A percentile compares a stretch with the other conserved stretches of the same genome.
Evolutionary conservation across 257 asterid species (phyloP).

Genomic region (Penstemon barbatus): DNA sequence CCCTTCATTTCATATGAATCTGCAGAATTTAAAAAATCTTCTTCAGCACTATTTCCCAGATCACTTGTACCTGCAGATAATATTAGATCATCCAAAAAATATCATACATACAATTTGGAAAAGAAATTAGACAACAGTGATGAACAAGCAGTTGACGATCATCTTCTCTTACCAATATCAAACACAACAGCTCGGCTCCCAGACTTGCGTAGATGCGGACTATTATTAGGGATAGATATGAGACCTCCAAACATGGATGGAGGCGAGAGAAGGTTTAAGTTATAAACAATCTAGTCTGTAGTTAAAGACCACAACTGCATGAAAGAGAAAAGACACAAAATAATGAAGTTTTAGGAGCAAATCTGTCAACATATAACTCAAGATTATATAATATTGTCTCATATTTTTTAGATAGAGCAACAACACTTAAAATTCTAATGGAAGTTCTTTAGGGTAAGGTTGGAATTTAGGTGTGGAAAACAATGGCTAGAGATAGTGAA

Average conservation of each 20-base stretch:
- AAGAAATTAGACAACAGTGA: conserved; percentile 16
- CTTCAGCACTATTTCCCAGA: conserved; percentile 58
- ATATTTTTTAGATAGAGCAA: neutral
- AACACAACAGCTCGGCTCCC: conserved; percentile 88
- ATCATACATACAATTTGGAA: conserved; percentile 4
- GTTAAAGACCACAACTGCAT: conserved; percentile 38
- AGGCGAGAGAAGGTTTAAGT: conserved; percentile 39
- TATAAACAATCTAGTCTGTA: conserved; percentile 29
- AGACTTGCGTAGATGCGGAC: conserved; percentile 92
- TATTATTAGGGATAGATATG: conserved; percentile 56
- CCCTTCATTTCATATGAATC: conserved; percentile 84
- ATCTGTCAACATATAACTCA: conserved; percentile 11
- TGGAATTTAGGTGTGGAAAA: neutral
- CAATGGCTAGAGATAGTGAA: conserved; percentile 8
- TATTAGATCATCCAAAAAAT: conserved; percentile 17
- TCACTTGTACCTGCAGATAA: conserved; percentile 47
- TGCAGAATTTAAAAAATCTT: conserved; percentile 43
- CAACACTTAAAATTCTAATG: conserved; percentile 5
- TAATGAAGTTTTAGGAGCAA: conserved; percentile 19
- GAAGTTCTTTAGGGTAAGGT: neutral
- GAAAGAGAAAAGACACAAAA: conserved; percentile 6
- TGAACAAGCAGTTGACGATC: conserved; percentile 5
- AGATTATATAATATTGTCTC: conserved; percentile 4
- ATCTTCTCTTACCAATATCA: conserved; percentile 63
- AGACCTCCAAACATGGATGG: conserved; percentile 94